Conservation (phyloP, 1,284 basidiomycete genomes). For the Stereum hirsutum region DNA sequence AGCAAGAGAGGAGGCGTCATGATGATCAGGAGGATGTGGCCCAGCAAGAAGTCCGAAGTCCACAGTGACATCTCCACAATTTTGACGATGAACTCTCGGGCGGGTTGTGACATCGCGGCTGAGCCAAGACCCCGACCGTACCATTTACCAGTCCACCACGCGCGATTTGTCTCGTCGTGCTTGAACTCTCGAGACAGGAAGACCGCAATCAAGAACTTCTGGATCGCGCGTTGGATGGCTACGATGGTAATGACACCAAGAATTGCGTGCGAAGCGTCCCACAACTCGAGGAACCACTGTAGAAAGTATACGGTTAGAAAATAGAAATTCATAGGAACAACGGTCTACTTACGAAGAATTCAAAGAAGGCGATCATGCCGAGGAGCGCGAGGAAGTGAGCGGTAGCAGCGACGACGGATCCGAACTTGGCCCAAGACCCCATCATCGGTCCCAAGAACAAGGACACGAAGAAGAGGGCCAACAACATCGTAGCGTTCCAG, state of each 20-base stretch:
- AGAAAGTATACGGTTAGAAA: slow-evolving; percentile 12
- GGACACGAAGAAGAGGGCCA: slow-evolving; percentile 85
- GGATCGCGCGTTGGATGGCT: slow-evolving; percentile 83
- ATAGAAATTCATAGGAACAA: neutral
- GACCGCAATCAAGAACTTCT: slow-evolving; percentile 89
- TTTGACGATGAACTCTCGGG: slow-evolving; percentile 94
- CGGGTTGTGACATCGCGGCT: slow-evolving; percentile 87
- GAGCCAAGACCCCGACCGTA: slow-evolving; percentile 85
- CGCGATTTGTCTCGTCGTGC: slow-evolving; percentile 93
- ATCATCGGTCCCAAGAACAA: slow-evolving; percentile 90
- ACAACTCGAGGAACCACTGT: slow-evolving; percentile 94
- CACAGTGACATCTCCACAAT: slow-evolving; percentile 94
- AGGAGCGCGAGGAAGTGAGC: slow-evolving; percentile 77
- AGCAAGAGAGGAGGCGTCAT: slow-evolving; percentile 80
- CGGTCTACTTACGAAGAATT: slow-evolving; percentile 76
- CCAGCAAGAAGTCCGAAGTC: slow-evolving; percentile 84
- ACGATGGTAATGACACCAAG: slow-evolving; percentile 82
- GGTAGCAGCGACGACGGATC: slow-evolving; percentile 82
- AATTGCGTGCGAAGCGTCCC: slow-evolving; percentile 92
- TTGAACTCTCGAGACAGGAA: slow-evolving; percentile 94
- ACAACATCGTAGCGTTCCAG: slow-evolving; percentile 88
- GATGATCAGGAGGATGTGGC: slow-evolving; percentile 78
- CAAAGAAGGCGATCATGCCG: slow-evolving; percentile 85
- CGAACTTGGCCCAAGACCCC: slow-evolving; percentile 80
- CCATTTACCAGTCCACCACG: slow-evolving; percentile 99